Base-by-base conservation (phyloP, 192 early-diverging fungal genomes). In the Gaertneriomyces sp. region DNA sequence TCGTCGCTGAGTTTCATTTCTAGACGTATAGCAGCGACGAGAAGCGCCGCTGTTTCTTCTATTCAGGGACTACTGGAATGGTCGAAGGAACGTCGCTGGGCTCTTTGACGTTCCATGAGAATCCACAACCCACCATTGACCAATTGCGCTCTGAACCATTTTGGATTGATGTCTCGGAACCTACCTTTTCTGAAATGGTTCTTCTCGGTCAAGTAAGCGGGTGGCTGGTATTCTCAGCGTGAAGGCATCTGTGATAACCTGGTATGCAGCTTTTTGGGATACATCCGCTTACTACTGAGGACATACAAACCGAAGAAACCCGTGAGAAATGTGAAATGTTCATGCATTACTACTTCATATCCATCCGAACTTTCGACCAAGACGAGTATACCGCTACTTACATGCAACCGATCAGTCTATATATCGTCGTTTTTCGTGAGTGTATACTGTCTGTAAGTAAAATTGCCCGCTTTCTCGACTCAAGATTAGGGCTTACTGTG, bases 261-360 rank as follows among this genome's bases (percentile, higher is more conserved):
- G 2, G 25, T 33, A 0, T 42, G 7, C 66, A 85, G 74, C 78
- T 92, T 16, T 93, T 94, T 57, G 83, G 77, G 25, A 87, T 96
- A 33, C 94, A 96, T 72, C 91, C 93, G 42, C 74, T 96, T 44
- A 94, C 94, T 3, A 80, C 79, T 12, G 93, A 98, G 77, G 96
- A 98, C 66, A 96, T 98, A 53, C 69, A 79, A 42, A 89, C 85
- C 14, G 85, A 91, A 42, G 90, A 93, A 60, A 83, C 86, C 14
- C 80, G 95, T 12, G 96, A 98, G 76, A 97, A 96, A 66, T 92
- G 92, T 58, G 95, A 98, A 74, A 78, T 88, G 39, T 97, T 93
- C 74, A 79, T 77, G 53, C 84, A 91, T 57, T 98, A 98, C 75
- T 91, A 90, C 65, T 97, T 97, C 79, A 85, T 96, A 19, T 88